These are phyloP conservation scores for Aurifilum marmelostoma DNA, from an alignment of 2,329 filamentous ascomycete species.

Conservation along the genomic window DNA sequence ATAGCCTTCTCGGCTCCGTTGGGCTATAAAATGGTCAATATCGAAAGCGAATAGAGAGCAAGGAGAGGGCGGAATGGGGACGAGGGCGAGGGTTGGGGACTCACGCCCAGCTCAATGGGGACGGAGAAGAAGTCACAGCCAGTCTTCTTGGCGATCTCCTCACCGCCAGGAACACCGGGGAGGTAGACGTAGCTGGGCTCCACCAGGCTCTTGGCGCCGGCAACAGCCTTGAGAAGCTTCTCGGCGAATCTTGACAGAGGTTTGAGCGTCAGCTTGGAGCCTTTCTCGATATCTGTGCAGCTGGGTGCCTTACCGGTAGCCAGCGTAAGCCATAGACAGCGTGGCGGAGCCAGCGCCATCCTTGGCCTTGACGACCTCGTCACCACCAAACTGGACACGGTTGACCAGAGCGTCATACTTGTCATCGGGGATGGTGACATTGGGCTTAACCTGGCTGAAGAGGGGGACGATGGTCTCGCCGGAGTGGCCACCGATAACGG, in stretches of 20 bases:
- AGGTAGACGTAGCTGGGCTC: constrained; percentile 98
- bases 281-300: not conserved
- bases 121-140: constrained; percentile 95
- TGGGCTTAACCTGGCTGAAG: constrained; percentile 86
- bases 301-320: constrained; percentile 70
- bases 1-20: constrained; percentile 83
- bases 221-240: constrained; percentile 84
- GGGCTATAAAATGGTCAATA: constrained; percentile 52
- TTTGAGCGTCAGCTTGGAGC: constrained; percentile 22
- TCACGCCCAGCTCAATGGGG: constrained; percentile 91
- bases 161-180: constrained; percentile 83
- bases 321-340: constrained; percentile 88
- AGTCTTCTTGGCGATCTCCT: constrained; percentile 80
- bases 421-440: constrained; percentile 78
- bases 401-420: constrained; percentile 90
- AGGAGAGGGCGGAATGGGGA: no score
- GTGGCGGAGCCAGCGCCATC: constrained; percentile 81
- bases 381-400: constrained; percentile 97
- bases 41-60: constrained; percentile 13
- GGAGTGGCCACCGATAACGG: constrained; percentile 95
- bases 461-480: constrained; percentile 97
- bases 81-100: constrained; percentile 41
- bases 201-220: constrained; percentile 89
- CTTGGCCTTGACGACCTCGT: constrained; percentile 89
- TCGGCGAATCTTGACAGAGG: constrained; percentile 75